Percentiles rank a stretch among this genome's conserved stretches.
Evolutionary conservation across 164 flowering plant genomes (phyloP).

Genomic region (Vitis rotundifolia): DNA sequence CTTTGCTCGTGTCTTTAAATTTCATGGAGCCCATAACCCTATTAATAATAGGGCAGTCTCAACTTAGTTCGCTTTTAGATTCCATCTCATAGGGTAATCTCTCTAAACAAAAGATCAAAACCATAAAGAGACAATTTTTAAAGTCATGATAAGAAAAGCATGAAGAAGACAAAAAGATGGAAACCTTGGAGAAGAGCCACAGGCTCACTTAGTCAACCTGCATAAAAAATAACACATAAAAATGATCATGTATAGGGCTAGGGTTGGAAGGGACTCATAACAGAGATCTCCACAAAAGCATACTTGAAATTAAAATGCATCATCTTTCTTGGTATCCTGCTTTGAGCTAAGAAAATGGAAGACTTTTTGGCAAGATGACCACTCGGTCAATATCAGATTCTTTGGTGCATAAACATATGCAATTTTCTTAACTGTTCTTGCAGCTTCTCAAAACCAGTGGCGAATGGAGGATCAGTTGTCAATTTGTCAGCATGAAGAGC

Average conservation of each 20-base stretch:
- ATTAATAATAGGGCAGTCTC: not conserved
- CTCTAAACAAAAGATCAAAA: not conserved
- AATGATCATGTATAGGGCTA: too few relatives aligned
- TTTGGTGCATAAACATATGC: not conserved
- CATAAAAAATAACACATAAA: too few relatives aligned
- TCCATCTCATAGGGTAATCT: too few relatives aligned
- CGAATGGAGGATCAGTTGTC: too few relatives aligned
- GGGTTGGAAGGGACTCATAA: too few relatives aligned
- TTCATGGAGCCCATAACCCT: conserved; percentile 34
- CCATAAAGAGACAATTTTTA: not conserved
- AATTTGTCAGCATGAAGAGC: too few relatives aligned
- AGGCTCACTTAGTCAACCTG: too few relatives aligned
- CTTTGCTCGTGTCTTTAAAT: not conserved
- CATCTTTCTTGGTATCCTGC: not conserved
- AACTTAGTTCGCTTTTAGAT: conserved; percentile 1
- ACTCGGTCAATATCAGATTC: not conserved
- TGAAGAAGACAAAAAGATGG: conserved; percentile 24
- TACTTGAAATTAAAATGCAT: not conserved
- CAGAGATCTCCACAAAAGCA: too few relatives aligned
- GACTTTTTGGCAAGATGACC: not conserved
- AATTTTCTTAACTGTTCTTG: not conserved
- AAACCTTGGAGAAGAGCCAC: too few relatives aligned
- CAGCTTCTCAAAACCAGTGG: not conserved
- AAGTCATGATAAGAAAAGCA: conserved; percentile 8
- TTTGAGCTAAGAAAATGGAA: not conserved